phyloP scores from a whole-genome alignment of 192 early-diverging fungal genomes.

The Rhizoclosmatium globosum region DNA sequence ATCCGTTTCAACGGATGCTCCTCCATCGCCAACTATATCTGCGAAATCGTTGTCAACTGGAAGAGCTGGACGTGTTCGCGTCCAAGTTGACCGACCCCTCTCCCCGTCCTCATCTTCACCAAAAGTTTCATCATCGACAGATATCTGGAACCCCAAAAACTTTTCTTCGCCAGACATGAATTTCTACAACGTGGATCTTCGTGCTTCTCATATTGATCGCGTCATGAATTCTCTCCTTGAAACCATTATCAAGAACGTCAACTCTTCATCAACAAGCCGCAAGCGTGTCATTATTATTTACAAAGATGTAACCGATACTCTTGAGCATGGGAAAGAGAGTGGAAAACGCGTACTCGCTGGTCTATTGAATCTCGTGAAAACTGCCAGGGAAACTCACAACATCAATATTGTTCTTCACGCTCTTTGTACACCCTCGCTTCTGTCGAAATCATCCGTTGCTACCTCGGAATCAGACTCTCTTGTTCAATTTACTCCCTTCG shows the following conservation, averaged over 20 bases:
- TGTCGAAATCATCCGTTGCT: not conserved
- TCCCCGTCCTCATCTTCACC: not conserved
- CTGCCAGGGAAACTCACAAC: conserved; percentile 8
- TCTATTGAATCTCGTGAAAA: conserved; percentile 41
- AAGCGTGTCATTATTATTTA: conserved; percentile 38
- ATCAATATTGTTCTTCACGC: conserved; percentile 47
- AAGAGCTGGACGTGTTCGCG: not conserved
- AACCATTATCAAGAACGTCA: conserved; percentile 27
- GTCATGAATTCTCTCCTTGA: conserved; percentile 20
- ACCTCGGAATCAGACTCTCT: not conserved
- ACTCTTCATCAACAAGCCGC: not conserved
- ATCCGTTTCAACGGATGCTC: not conserved
- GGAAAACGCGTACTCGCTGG: conserved; percentile 38
- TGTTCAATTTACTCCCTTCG: not conserved
- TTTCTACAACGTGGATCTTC: conserved; percentile 30
- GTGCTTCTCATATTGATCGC: conserved; percentile 31
- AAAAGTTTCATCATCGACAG: not conserved
- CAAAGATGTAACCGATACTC: conserved; percentile 50
- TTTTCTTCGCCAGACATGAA: not conserved
- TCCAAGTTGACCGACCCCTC: not conserved
- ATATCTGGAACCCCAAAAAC: conserved; percentile 17
- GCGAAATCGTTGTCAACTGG: not conserved
- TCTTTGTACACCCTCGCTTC: conserved; percentile 43
- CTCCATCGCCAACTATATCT: not conserved
- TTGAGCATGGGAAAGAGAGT: conserved; percentile 33